Evolutionary conservation across 768 basidiomycete species (phyloP), one percentile per base, ranked within the genome.

Genomic region (Podaxis sp.): DNA sequence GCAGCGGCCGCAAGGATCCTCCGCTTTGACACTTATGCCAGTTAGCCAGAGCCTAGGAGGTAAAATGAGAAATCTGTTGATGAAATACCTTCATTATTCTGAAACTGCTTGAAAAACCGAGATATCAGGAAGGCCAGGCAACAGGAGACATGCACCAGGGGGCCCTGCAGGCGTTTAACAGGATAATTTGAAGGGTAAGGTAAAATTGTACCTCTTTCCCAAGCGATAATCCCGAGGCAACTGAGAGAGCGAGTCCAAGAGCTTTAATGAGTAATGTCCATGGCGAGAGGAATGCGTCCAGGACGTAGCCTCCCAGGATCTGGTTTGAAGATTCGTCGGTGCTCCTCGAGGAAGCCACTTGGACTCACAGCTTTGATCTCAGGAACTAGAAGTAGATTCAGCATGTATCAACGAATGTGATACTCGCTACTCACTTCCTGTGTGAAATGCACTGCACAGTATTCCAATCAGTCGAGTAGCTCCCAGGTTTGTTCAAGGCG

Each of bases 211-310:
- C 91, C 79, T 94, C 93, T 76, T 94, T 94, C 22, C 92, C 92
- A 26, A 95, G 76, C 1, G 90, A 92, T 17, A 95, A 78, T 0
- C 93, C 93, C 3, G 91, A 93, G 0, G 91, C 93, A 13, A 95
- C 93, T 1, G 91, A 82, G 4, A 96, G 82, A 1, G 92, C 90
- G 48, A 95, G 79, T 13, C 93, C 93, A 36, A 95, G 75, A 0
- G 88, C 84, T 72, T 96, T 96, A 68, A 93, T 93, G 53, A 94
- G 77, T 28, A 96, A 80, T 0, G 91, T 94, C 89, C 92, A 93
- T 1, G 87, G 85, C 8, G 90, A 86, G n/a, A 96, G 80, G 73
- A 93, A 95, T 1, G 88, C 84, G 68, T 94, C 91, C 48, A 96
- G 86, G 6, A 95, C 92, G 69, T 93, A 95, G 44, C 93, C 92